Base-by-base conservation (phyloP, 345 rosid species). In the Capsella bursapastoris region DNA sequence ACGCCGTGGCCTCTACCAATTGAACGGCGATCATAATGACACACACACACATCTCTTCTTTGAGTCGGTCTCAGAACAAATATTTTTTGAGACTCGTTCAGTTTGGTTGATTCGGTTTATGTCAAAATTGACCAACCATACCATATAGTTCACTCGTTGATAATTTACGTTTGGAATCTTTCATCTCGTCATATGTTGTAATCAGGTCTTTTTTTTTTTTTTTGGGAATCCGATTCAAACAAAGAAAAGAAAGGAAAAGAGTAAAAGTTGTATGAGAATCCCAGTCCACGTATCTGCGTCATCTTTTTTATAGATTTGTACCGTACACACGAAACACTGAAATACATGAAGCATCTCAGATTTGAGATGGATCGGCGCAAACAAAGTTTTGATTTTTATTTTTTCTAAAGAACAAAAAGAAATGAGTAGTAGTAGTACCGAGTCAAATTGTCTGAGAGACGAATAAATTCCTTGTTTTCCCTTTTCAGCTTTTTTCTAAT, bases 381-480 rank as follows among this genome's bases (percentile, higher is more conserved):
- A 38, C 12, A 2, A 9, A 38, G 12, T 38, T 38, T 38, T 34
- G 6, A 22, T 22, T 22, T 22, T 22, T 1, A 1, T 22, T 22
- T 22, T 22, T 22, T 22, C 0, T 22, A 22, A 22, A 22, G 25
- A 22, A 22, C 25, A 22, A 22, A 32, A 32, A 32, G 35, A 32
- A 71, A 61, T 63, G 76, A 72, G 58, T 1, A 43, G 3, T 1
- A 43, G 3, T 40, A 43, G 2, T 22, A 22, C 25, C 49, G 50
- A 76, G 75, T 76, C 80, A 76, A 76, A 64, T 14, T 15, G 75
- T 62, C 16, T 43, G 53, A 14, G 64, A 70, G 32, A 38, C 48
- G 80, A 77, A 77, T 77, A 49, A 77, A 77, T 77, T 77, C 71
- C n/a, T 64, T 38, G 2, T 5, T 70, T 64, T 9, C 37, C 40